A percentile compares a stretch with the other conserved stretches of the same genome.
Evolutionary conservation across 169 alveolate genomes (phyloP).

Genomic region (Cryptosporidium bovis): DNA sequence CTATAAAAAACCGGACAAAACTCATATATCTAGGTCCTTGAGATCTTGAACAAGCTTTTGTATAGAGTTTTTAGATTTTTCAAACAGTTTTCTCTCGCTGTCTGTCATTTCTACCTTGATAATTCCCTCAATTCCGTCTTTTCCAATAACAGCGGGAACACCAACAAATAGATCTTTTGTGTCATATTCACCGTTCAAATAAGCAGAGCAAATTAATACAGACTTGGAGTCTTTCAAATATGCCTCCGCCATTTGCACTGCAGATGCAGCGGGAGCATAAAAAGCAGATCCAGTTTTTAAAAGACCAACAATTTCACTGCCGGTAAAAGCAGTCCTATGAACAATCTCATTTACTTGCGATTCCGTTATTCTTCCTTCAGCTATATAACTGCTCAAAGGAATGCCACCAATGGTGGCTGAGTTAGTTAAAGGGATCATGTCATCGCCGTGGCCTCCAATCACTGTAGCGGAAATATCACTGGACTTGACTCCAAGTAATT

Average conservation of each 20-base stretch:
- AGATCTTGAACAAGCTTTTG: constrained; percentile 37
- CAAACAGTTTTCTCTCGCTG: constrained; percentile 80
- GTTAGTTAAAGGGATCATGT: constrained; percentile 85
- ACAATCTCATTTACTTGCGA: constrained; percentile 78
- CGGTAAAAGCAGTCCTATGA: constrained; percentile 80
- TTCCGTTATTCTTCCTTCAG: constrained; percentile 75
- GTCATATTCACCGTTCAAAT: constrained; percentile 87
- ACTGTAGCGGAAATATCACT: constrained; percentile 83
- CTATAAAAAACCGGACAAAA: background rate
- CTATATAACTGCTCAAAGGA: constrained; percentile 79
- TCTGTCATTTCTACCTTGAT: constrained; percentile 80
- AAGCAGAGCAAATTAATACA: constrained; percentile 85
- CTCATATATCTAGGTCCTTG: constrained; percentile 19
- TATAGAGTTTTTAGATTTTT: constrained; percentile 75
- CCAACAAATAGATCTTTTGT: constrained; percentile 84
- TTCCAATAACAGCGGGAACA: constrained; percentile 87
- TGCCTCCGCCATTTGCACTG: constrained; percentile 81
- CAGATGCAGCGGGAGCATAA: constrained; percentile 83
- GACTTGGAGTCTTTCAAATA: constrained; percentile 82
- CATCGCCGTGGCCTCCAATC: constrained; percentile 91
- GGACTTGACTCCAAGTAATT: constrained; percentile 82
- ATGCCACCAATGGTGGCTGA: constrained; percentile 83
- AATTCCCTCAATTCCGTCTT: constrained; percentile 85
- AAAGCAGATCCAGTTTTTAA: constrained; percentile 81
- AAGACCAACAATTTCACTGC: constrained; percentile 80